These are phyloP conservation scores for Aspergillus amoenus DNA, from an alignment of 2,329 filamentous ascomycete species.

Conservation along the genomic window DNA sequence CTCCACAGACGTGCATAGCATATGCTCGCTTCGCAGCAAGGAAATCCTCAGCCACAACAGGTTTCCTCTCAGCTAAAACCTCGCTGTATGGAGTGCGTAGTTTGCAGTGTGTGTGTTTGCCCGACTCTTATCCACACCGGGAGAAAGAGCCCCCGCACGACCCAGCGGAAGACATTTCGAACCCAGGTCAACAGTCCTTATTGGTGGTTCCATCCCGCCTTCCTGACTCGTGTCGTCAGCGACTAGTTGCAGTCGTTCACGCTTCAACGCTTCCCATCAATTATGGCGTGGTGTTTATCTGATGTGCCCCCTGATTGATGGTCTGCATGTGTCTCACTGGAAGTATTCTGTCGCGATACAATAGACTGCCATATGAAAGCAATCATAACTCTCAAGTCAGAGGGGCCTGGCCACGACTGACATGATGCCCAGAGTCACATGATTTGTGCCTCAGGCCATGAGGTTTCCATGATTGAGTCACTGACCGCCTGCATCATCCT, in stretches of 20 bases:
- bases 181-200: neutral
- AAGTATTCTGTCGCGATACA: too few relatives aligned
- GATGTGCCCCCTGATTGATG: too few relatives aligned
- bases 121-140: neutral
- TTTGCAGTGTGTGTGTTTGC: neutral
- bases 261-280: neutral
- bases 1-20: neutral
- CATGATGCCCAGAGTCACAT: conserved; percentile 8
- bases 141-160: conserved; percentile 9
- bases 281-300: neutral
- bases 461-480: neutral
- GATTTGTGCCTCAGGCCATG: conserved; percentile 17
- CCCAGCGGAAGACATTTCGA: neutral
- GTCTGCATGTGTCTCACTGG: too few relatives aligned
- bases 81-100: neutral
- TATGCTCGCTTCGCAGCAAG: neutral
- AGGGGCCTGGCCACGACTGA: too few relatives aligned
- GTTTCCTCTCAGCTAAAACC: neutral
- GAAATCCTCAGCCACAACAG: neutral
- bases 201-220: conserved; percentile 13
- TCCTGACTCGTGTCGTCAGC: conserved; percentile 25
- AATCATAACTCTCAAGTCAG: too few relatives aligned
- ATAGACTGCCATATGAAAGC: neutral
- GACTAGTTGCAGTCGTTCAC: conserved; percentile 4
- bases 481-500: conserved; percentile 19